Evolutionary conservation across 257 asterid species (phyloP).

Genomic region (Penstemon barbatus): DNA sequence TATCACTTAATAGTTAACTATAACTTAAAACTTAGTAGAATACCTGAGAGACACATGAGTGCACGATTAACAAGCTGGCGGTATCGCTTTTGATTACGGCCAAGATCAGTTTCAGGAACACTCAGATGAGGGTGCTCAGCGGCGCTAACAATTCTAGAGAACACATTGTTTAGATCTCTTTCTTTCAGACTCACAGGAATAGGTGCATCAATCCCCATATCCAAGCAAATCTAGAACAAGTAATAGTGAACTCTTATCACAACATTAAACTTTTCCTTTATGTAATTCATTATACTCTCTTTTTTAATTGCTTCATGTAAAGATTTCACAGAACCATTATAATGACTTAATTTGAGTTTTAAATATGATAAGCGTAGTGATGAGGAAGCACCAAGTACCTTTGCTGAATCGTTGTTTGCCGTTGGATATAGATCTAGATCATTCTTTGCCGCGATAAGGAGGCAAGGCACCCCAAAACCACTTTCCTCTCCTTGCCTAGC

Average conservation of each 20-base stretch:
- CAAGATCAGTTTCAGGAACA: slow-evolving; percentile 84
- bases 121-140: slow-evolving; percentile 87
- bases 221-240: slow-evolving; percentile 68
- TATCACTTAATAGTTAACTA: not conserved
- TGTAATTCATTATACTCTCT: slow-evolving; percentile 13
- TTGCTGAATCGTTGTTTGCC: slow-evolving; percentile 66
- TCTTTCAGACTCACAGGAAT: slow-evolving; percentile 83
- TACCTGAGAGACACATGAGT: slow-evolving; percentile 81
- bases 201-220: slow-evolving; percentile 82
- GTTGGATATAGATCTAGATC: slow-evolving; percentile 64
- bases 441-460: slow-evolving; percentile 86
- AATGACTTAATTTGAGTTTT: slow-evolving; percentile 14
- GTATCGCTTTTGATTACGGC: slow-evolving; percentile 66
- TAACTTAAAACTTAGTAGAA: not conserved
- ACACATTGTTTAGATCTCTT: slow-evolving; percentile 72
- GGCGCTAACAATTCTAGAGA: slow-evolving; percentile 71
- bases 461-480: slow-evolving; percentile 81
- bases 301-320: not conserved
- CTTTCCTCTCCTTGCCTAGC: slow-evolving; percentile 81
- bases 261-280: slow-evolving; percentile 8
- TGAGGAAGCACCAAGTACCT: slow-evolving; percentile 44
- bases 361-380: slow-evolving; percentile 19
- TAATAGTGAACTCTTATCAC: slow-evolving; percentile 2
- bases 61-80: slow-evolving; percentile 60
- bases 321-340: slow-evolving; percentile 11